These are phyloP conservation scores for Blepharisma japonicum DNA, from an alignment of 73 alveolate genomes.

Conservation along the genomic window DNA sequence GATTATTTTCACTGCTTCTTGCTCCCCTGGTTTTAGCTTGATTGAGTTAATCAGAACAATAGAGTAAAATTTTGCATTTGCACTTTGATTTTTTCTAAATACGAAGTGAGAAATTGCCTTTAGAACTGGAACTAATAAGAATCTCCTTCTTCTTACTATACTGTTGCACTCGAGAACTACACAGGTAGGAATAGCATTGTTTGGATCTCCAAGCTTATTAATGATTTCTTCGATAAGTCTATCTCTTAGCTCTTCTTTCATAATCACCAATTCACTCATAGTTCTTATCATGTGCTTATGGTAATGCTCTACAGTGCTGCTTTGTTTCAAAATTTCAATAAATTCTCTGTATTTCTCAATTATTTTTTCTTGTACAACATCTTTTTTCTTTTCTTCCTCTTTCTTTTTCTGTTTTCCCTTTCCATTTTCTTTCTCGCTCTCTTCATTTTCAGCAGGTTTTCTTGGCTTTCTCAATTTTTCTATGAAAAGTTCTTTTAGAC, in stretches of 20 bases:
- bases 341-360: conserved; percentile 70
- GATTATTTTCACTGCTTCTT: background rate
- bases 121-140: background rate
- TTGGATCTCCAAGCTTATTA: conserved; percentile 82
- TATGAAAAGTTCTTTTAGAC: conserved; percentile 68
- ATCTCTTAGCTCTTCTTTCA: conserved; percentile 81
- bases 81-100: background rate
- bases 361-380: conserved; percentile 71
- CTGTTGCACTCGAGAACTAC: conserved; percentile 39
- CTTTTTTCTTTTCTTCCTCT: conserved; percentile 40
- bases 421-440: conserved; percentile 33
- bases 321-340: conserved; percentile 60
- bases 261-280: conserved; percentile 61
- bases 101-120: background rate
- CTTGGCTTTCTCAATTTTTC: conserved; percentile 50
- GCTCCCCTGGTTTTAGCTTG: background rate
- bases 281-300: conserved; percentile 59
- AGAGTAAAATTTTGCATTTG: conserved; percentile 3
- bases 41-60: conserved; percentile 13
- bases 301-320: conserved; percentile 61
- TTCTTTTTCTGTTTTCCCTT: conserved; percentile 47
- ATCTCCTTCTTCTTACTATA: conserved; percentile 1
- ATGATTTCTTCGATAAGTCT: conserved; percentile 63
- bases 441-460: conserved; percentile 55
- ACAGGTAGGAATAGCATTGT: conserved; percentile 58